Percentiles rank a stretch among this genome's conserved stretches.
Conservation (phyloP, 106 monocot species). For the Dendrobium catenatum region DNA sequence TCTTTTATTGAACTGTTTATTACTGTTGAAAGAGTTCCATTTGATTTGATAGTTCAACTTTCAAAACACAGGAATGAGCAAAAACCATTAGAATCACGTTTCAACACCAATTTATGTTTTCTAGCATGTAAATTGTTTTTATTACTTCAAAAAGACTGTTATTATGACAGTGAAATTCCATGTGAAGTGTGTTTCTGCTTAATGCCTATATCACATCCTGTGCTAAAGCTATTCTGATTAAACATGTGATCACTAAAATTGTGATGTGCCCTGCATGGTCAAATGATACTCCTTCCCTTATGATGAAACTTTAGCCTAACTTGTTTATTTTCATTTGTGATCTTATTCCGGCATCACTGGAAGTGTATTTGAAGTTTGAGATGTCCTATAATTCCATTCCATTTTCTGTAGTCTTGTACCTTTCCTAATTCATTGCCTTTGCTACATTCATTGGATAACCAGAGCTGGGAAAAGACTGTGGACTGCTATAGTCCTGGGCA, state of each 20-base stretch:
- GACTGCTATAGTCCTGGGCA: constrained; percentile 98
- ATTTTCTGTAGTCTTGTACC: background rate
- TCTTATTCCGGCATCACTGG: background rate
- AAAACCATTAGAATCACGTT: background rate
- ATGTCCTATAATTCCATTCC: background rate
- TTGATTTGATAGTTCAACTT: background rate
- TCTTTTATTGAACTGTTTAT: background rate
- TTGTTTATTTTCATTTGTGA: background rate
- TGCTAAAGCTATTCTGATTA: background rate
- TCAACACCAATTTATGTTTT: too few relatives aligned
- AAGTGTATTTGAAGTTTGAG: background rate
- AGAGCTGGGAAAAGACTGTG: constrained; percentile 99
- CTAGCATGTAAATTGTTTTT: too few relatives aligned
- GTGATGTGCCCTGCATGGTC: background rate
- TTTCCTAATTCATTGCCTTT: background rate
- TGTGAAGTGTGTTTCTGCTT: background rate
- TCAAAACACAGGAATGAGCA: background rate
- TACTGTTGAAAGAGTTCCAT: background rate
- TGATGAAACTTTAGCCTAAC: background rate
- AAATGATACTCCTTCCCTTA: background rate
- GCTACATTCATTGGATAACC: constrained; percentile 5
- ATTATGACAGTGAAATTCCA: background rate
- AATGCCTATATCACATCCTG: background rate
- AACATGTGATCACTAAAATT: background rate
- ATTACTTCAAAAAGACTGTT: background rate